Evolutionary conservation across 78 protist genomes (phyloP), one percentile per base, ranked within the genome.

Genomic region (Cavenderia fasciculata): DNA sequence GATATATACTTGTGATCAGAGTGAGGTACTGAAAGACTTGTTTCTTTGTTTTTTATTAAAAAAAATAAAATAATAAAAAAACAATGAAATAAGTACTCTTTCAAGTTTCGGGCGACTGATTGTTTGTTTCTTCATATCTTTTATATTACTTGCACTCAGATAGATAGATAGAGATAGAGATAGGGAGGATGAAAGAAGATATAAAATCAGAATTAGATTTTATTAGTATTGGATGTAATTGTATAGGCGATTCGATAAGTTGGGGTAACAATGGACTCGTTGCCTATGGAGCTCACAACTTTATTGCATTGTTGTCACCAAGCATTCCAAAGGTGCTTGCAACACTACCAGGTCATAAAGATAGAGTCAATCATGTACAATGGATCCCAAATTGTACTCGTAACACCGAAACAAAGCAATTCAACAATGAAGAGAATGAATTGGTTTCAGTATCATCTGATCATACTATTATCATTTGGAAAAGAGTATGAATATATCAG

Each of bases 261-360:
- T 89, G 94, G 94, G 94, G 94, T 59, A 8, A 44, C 36, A 78
- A 78, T 71, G 23, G 40, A 47, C 29, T 89, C 2, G 79, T 72
- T 40, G 94, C 94, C 5, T 89, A 59, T 46, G 87, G 91, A n/a
- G 94, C 94, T 11, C 78, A 74, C 23, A 74, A 68, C 54, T 74
- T 44, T 29, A 44, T 89, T 1, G 94, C 91, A 36, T 29, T 89
- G 16, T 49, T 73, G 12, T 40, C 47, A 14, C 87, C 94, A 27
- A 36, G 33, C 1, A 29, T 54, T 34, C 59, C 69, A 14, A 63
- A 62, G 4, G 69, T 78, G 3, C 23, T 51, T 38, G 54, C 76
- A 46, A 89, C 85, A 49, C 33, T 89, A 5, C 63, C 76, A 36
- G 94, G 94, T n/a, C 94, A 89, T 5, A 89, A 59, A 25, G 82